phyloP scores from a whole-genome alignment of 2,329 filamentous ascomycete genomes.

The Trichoderma aggressivum region DNA sequence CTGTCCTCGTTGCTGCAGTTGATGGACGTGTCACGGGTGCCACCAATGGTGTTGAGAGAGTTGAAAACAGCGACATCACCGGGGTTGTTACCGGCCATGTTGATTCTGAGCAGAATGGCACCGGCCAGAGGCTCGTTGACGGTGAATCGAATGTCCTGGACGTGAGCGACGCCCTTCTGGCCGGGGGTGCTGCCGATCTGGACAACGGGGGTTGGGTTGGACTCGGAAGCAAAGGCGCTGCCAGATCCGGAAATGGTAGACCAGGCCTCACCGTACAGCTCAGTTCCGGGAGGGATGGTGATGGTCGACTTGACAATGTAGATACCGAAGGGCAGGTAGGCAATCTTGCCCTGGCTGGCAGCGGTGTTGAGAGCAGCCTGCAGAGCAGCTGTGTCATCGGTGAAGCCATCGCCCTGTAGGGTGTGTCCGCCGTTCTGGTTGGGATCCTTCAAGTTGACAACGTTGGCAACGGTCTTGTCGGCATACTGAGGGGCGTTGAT shows the following conservation, averaged over 20 bases:
- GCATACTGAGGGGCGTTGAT: conserved; percentile 16
- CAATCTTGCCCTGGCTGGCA: conserved; percentile 44
- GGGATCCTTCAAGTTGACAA: conserved; percentile 16
- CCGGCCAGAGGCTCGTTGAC: conserved; percentile 14
- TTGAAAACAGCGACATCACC: conserved; percentile 19
- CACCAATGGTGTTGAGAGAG: conserved; percentile 19
- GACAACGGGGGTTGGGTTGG: conserved; percentile 15
- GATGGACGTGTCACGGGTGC: conserved; percentile 15
- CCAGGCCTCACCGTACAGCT: conserved; percentile 16
- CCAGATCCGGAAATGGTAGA: conserved; percentile 18
- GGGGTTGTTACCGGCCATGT: conserved; percentile 17
- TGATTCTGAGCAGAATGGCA: conserved; percentile 15
- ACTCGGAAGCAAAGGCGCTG: conserved; percentile 3
- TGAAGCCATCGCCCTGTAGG: conserved; percentile 48
- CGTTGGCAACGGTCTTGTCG: not conserved
- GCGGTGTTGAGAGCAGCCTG: conserved; percentile 54
- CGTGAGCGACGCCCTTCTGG: conserved; percentile 6
- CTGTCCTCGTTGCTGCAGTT: conserved; percentile 9
- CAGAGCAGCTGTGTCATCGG: conserved; percentile 59
- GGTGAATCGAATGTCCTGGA: conserved; percentile 18
- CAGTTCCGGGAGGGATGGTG: conserved; percentile 40
- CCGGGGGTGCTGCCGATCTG: conserved; percentile 15
- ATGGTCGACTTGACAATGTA: conserved; percentile 51
- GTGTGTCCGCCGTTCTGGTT: conserved; percentile 14
- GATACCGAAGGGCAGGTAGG: conserved; percentile 56